A percentile compares a stretch with the other conserved stretches of the same genome.
These are phyloP conservation scores for Secale cereale DNA, from an alignment of 176 grass and related monocot species.

Conservation along the genomic window DNA sequence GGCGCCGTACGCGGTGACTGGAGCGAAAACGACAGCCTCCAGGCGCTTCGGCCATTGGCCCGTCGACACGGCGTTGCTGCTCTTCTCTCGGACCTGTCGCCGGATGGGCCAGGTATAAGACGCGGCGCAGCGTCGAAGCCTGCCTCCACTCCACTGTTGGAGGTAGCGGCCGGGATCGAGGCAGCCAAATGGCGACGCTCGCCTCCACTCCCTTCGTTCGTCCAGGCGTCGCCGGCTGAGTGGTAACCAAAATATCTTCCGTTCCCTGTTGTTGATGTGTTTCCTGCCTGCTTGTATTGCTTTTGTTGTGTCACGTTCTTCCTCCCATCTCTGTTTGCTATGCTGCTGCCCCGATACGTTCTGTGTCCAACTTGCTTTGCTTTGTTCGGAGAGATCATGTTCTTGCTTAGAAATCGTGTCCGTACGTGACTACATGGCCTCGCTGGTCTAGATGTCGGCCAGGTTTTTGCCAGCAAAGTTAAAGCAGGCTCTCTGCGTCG, in stretches of 20 bases:
- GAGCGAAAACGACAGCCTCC: background rate
- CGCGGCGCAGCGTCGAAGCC: background rate
- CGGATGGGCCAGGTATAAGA: background rate
- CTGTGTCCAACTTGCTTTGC: background rate
- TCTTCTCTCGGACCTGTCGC: background rate
- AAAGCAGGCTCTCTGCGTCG: too few relatives aligned
- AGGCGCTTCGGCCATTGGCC: background rate
- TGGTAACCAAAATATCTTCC: background rate
- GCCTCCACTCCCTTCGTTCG: background rate
- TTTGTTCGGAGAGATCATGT: background rate
- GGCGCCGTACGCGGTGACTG: background rate
- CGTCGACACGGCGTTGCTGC: background rate
- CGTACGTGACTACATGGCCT: background rate
- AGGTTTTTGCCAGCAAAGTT: background rate
- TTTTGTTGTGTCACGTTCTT: background rate
- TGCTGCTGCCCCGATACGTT: background rate
- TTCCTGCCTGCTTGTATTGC: background rate
- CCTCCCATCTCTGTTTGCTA: background rate
- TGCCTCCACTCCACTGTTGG: background rate
- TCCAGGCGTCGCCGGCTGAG: background rate
- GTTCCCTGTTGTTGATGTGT: background rate
- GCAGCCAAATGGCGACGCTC: background rate
- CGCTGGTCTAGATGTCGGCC: background rate
- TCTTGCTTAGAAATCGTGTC: background rate
- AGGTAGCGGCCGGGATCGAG: background rate